Evolutionary conservation across 73 alveolate genomes (phyloP).

Genomic region (Blepharisma stoltei): DNA sequence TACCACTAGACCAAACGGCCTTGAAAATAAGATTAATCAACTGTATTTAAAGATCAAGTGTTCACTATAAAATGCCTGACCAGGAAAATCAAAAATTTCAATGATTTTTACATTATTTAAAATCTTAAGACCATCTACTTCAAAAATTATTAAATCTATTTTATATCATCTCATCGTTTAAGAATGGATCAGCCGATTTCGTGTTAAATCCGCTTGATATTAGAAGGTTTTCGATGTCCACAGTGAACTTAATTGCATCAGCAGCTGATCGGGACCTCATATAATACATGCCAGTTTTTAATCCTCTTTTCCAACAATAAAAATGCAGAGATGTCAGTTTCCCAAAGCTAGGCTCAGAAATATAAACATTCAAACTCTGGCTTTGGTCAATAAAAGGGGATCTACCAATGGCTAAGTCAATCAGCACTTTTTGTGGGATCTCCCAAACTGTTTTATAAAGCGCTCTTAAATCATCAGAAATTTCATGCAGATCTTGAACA

Average conservation of each 20-base stretch:
- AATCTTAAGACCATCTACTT: no score
- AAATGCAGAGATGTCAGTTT: neutral
- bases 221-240: constrained; percentile 66
- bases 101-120: no score
- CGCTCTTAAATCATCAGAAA: constrained; percentile 61
- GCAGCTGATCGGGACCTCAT: constrained; percentile 87
- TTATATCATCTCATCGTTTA: no score
- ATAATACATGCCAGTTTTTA: constrained; percentile 87
- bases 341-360: neutral
- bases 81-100: no score
- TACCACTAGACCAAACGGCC: no score
- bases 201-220: no score
- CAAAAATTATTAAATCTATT: no score
- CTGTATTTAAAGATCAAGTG: no score
- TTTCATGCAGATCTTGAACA: constrained; percentile 62
- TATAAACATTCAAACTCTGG: neutral
- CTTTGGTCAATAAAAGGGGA: neutral
- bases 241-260: constrained; percentile 91
- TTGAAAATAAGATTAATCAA: no score
- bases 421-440: constrained; percentile 70
- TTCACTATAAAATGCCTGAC: no score
- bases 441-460: constrained; percentile 95
- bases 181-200: no score
- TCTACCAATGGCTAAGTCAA: constrained; percentile 81
- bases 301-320: constrained; percentile 21